Conservation (phyloP, 371 early-diverging fungal genomes). For the Circinella minor region DNA sequence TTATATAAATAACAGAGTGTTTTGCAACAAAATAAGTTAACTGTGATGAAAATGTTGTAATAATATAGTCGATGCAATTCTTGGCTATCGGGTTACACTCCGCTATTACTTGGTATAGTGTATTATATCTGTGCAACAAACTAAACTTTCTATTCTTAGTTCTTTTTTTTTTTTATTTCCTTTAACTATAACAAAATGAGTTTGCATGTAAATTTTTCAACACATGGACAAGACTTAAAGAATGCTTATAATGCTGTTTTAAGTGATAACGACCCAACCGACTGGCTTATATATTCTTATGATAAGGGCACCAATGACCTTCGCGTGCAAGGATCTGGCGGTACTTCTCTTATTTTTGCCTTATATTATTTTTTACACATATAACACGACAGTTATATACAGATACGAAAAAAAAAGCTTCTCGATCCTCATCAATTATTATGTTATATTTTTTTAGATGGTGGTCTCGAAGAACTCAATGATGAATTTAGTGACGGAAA, state of each 20-base stretch:
- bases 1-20: no score
- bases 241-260: slow-evolving; percentile 76
- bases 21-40: no score
- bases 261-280: slow-evolving; percentile 53
- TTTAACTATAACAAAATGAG: slow-evolving; percentile 40
- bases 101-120: not conserved
- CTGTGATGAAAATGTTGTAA: no score
- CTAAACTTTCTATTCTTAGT: not conserved
- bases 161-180: not conserved
- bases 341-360: slow-evolving; percentile 32
- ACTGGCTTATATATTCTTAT: slow-evolving; percentile 86
- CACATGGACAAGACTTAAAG: slow-evolving; percentile 62
- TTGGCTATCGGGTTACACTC: no score
- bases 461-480: slow-evolving; percentile 83
- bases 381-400: no score
- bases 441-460: slow-evolving; percentile 41
- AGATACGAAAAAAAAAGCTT: no score
- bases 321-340: slow-evolving; percentile 73
- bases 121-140: not conserved
- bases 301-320: slow-evolving; percentile 86
- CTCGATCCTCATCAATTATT: not conserved
- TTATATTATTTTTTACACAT: no score
- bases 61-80: no score
- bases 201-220: slow-evolving; percentile 69
- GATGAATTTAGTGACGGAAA: slow-evolving; percentile 92